Evolutionary conservation across 345 rosid species (phyloP).

Genomic region (Physaria fendleri): DNA sequence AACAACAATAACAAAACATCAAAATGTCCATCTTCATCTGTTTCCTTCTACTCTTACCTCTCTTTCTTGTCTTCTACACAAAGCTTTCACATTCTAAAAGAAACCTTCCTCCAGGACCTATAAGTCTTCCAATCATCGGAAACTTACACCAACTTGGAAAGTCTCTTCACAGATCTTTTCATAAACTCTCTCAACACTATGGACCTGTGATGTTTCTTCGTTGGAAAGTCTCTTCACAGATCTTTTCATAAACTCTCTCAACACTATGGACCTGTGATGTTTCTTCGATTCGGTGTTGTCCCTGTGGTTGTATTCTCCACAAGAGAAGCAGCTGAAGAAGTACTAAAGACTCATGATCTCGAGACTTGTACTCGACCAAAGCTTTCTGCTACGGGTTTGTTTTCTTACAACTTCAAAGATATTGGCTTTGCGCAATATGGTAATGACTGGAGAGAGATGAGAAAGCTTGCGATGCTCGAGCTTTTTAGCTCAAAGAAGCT

Average conservation of each 20-base stretch:
- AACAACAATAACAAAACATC: not conserved
- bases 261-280: constrained; percentile 45
- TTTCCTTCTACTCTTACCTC: not conserved
- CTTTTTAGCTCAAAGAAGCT: constrained; percentile 35
- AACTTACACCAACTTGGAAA: constrained; percentile 42
- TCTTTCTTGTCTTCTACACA: not conserved
- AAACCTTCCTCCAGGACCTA: constrained; percentile 36
- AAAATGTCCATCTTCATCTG: not conserved
- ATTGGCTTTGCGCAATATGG: not conserved
- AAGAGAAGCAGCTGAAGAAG: not conserved
- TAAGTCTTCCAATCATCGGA: constrained; percentile 36
- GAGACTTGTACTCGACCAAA: not conserved
- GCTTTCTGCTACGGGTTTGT: not conserved
- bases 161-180: constrained; percentile 29
- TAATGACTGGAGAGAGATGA: constrained; percentile 31
- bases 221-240: constrained; percentile 30
- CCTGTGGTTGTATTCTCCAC: not conserved
- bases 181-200: constrained; percentile 32
- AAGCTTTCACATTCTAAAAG: constrained; percentile 1
- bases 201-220: constrained; percentile 45
- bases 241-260: constrained; percentile 29
- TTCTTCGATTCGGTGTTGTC: constrained; percentile 31
- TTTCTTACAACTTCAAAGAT: not conserved
- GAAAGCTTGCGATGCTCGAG: constrained; percentile 37
- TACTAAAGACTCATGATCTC: not conserved